These are phyloP conservation scores for Brassica nigra DNA, from an alignment of 345 rosid genomes.

Conservation along the genomic window DNA sequence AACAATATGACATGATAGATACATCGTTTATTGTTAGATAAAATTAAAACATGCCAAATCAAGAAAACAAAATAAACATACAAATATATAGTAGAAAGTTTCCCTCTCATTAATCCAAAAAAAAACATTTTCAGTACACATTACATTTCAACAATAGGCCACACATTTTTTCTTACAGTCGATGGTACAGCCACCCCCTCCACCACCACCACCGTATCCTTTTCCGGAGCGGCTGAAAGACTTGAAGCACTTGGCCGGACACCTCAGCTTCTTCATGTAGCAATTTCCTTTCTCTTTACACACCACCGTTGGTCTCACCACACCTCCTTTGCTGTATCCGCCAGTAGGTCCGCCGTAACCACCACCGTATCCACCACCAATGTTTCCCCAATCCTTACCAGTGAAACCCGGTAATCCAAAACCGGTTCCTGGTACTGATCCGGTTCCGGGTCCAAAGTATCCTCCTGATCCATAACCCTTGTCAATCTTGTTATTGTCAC, in stretches of 20 bases:
- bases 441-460: constrained; percentile 37
- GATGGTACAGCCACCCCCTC: constrained; percentile 89
- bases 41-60: background rate
- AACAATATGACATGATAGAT: background rate
- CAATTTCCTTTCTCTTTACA: constrained; percentile 83
- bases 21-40: background rate
- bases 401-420: constrained; percentile 40
- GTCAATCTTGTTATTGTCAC: constrained; percentile 37
- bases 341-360: constrained; percentile 60
- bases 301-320: constrained; percentile 57
- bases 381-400: constrained; percentile 52
- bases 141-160: constrained; percentile 58
- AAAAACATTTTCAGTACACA: background rate
- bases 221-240: constrained; percentile 74
- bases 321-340: constrained; percentile 58
- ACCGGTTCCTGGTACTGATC: constrained; percentile 46
- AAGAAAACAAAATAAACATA: background rate
- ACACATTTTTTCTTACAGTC: constrained; percentile 78
- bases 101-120: background rate
- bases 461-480: constrained; percentile 37
- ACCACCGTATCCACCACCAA: constrained; percentile 61
- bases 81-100: background rate
- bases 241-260: constrained; percentile 90
- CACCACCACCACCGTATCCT: constrained; percentile 72
- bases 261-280: constrained; percentile 73